phyloP scores from a whole-genome alignment of 768 basidiomycete genomes.

The Strobilomyces confusus region DNA sequence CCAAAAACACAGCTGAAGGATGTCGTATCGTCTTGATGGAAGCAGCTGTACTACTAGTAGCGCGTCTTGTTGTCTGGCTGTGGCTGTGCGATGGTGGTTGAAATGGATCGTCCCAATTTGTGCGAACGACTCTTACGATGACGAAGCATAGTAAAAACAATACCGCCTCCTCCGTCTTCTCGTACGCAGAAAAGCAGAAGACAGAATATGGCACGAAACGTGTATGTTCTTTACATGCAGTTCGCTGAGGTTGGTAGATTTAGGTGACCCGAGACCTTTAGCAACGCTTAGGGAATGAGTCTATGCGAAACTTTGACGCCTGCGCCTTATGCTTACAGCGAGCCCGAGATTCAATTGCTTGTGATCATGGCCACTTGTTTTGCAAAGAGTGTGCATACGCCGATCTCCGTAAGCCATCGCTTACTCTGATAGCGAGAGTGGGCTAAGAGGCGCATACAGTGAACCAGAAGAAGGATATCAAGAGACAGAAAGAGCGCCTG shows the following conservation, averaged over 20 bases:
- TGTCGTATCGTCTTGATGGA: slow-evolving; percentile 17
- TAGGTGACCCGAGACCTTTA: slow-evolving; percentile 12
- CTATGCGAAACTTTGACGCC: slow-evolving; percentile 87
- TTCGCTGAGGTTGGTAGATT: neutral
- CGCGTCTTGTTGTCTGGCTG: too few relatives aligned
- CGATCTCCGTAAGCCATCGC: slow-evolving; percentile 61
- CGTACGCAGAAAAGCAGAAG: slow-evolving; percentile 85
- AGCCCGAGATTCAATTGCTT: slow-evolving; percentile 81
- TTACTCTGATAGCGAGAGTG: slow-evolving; percentile 2
- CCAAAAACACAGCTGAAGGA: slow-evolving; percentile 49
- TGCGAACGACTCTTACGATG: slow-evolving; percentile 38
- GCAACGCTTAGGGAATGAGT: slow-evolving; percentile 69
- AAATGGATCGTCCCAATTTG: neutral
- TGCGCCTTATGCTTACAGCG: slow-evolving; percentile 85
- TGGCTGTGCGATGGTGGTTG: neutral
- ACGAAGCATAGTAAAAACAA: slow-evolving; percentile 91
- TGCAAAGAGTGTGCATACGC: slow-evolving; percentile 94
- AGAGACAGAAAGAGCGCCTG: slow-evolving; percentile 79
- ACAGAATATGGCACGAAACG: slow-evolving; percentile 75
- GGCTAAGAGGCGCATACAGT: slow-evolving; percentile 43
- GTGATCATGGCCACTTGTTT: slow-evolving; percentile 84
- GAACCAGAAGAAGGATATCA: slow-evolving; percentile 88
- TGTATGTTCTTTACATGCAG: slow-evolving; percentile 37
- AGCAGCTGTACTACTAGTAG: too few relatives aligned
- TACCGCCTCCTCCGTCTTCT: slow-evolving; percentile 85